Conservation (phyloP, 257 asterid genomes). For the Capsicum chinense region DNA sequence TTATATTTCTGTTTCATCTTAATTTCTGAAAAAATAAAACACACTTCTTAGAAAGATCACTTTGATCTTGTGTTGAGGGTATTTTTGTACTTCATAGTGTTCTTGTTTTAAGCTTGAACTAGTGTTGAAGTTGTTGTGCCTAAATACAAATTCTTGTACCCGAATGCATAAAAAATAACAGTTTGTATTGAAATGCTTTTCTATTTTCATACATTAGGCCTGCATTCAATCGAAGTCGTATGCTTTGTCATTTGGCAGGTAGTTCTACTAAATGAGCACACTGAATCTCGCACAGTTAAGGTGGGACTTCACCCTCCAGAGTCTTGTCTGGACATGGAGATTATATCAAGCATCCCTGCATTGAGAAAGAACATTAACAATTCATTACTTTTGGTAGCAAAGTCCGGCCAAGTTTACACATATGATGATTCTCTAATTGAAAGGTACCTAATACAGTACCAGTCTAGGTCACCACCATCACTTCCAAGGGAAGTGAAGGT, state of each 20-base stretch:
- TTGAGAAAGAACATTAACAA: slow-evolving; percentile 58
- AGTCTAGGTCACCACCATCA: slow-evolving; percentile 76
- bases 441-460: slow-evolving; percentile 73
- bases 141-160: too few relatives aligned
- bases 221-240: slow-evolving; percentile 7
- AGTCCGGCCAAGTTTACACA: slow-evolving; percentile 60
- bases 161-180: too few relatives aligned
- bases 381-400: slow-evolving; percentile 73
- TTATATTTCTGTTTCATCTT: too few relatives aligned
- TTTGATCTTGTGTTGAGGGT: too few relatives aligned
- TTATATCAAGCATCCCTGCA: slow-evolving; percentile 54
- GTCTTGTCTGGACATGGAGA: slow-evolving; percentile 66
- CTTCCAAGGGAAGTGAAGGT: slow-evolving; percentile 69
- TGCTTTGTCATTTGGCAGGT: slow-evolving; percentile 61
- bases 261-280: slow-evolving; percentile 72
- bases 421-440: slow-evolving; percentile 72
- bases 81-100: too few relatives aligned
- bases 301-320: slow-evolving; percentile 71
- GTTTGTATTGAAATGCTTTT: background rate
- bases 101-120: too few relatives aligned
- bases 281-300: slow-evolving; percentile 82
- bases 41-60: too few relatives aligned
- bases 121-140: too few relatives aligned
- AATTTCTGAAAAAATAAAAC: too few relatives aligned
- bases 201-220: slow-evolving; percentile 4